Percentiles rank a stretch among this genome's conserved stretches.
Conservation (phyloP, 306 rosid genomes). For the Castanea sativa region DNA sequence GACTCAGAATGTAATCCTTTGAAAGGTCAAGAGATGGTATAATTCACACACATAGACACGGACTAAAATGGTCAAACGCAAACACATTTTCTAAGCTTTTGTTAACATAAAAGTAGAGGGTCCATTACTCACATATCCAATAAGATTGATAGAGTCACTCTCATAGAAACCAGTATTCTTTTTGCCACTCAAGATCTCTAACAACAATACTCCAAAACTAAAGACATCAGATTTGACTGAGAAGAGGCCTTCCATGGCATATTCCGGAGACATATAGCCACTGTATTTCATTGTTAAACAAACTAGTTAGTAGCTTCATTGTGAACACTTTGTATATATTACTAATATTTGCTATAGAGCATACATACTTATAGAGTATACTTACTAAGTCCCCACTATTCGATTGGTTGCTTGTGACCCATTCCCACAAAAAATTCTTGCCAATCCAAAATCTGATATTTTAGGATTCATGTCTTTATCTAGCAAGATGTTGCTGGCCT, state of each 20-base stretch:
- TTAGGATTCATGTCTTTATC: conserved; percentile 52
- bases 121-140: conserved; percentile 25
- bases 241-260: conserved; percentile 27
- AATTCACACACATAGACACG: no score
- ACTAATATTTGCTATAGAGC: no score
- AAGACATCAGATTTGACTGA: conserved; percentile 28
- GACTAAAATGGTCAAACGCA: no score
- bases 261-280: conserved; percentile 26
- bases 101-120: neutral
- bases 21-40: no score
- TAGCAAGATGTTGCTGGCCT: conserved; percentile 45
- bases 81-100: no score
- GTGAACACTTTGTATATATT: no score
- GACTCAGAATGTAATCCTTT: no score
- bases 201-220: conserved; percentile 29
- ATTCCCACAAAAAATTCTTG: conserved; percentile 44
- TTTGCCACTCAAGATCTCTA: conserved; percentile 31
- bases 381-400: conserved; percentile 58
- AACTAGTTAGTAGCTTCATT: neutral
- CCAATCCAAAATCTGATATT: conserved; percentile 59
- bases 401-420: conserved; percentile 35
- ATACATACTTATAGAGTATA: neutral
- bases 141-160: conserved; percentile 28
- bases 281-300: neutral
- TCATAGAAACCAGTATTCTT: conserved; percentile 33